A percentile compares a stretch with the other conserved stretches of the same genome.
Conservation (phyloP, 1,284 basidiomycete species). For the Cryptococcus floricola region DNA sequence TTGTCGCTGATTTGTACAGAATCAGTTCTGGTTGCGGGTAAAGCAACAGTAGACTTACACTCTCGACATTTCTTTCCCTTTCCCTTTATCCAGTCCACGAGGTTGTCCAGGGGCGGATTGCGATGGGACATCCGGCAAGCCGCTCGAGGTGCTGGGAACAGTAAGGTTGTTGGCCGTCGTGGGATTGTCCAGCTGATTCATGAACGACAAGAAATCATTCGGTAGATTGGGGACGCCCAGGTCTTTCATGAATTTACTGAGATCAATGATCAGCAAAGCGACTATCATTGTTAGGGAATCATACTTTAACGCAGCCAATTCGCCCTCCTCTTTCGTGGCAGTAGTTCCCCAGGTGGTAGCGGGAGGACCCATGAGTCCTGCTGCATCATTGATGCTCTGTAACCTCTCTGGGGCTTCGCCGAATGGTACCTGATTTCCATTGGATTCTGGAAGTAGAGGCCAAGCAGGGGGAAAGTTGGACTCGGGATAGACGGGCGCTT, state of each 20-base stretch:
- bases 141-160: not conserved
- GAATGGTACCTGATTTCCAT: conserved; percentile 3
- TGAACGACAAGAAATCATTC: conserved; percentile 36
- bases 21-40: not conserved
- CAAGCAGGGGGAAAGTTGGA: conserved; percentile 34
- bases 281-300: conserved; percentile 2
- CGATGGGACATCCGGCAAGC: no score
- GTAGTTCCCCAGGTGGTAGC: conserved; percentile 8
- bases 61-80: conserved; percentile 27
- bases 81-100: conserved; percentile 17
- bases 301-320: conserved; percentile 36
- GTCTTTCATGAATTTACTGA: conserved; percentile 45
- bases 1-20: conserved; percentile 57
- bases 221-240: conserved; percentile 44
- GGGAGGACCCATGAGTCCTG: not conserved
- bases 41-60: conserved; percentile 20
- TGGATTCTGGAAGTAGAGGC: conserved; percentile 37
- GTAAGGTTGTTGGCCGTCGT: not conserved
- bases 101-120: not conserved
- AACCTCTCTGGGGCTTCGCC: conserved; percentile 4
- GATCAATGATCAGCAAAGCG: not conserved
- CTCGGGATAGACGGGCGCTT: conserved; percentile 26
- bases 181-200: conserved; percentile 9
- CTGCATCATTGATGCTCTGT: conserved; percentile 1
- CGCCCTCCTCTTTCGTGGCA: conserved; percentile 21